phyloP scores from a whole-genome alignment of 805 yeast genomes.

The Metschnikowia lochheadii region DNA sequence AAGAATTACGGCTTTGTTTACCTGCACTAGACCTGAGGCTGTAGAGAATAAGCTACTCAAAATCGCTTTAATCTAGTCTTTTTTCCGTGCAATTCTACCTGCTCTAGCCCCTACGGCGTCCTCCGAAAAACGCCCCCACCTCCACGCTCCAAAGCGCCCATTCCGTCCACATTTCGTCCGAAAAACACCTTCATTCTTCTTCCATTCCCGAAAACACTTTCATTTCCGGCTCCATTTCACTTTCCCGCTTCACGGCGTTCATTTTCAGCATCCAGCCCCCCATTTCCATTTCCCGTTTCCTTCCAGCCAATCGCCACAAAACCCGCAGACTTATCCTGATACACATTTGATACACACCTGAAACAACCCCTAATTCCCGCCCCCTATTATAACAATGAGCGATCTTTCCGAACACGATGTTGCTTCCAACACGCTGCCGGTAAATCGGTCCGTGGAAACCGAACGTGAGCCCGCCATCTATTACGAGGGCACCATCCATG shows the following conservation, averaged over 20 bases:
- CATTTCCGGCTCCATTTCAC: background rate
- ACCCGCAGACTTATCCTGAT: background rate
- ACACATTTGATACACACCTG: background rate
- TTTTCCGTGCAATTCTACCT: background rate
- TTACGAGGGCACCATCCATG: conserved; percentile 11
- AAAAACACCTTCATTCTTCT: background rate
- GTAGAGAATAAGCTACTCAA: background rate
- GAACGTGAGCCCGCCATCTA: conserved; percentile 9
- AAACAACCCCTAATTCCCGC: background rate
- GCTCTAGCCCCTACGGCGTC: background rate
- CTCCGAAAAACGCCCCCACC: background rate
- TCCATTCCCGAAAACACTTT: background rate
- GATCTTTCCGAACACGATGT: background rate
- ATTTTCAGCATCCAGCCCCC: background rate
- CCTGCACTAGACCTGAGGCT: background rate
- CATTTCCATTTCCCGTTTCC: too few species aligned
- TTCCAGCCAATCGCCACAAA: background rate
- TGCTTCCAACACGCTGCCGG: background rate
- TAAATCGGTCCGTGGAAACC: background rate
- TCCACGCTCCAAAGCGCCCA: background rate
- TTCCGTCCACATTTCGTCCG: background rate
- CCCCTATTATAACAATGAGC: background rate
- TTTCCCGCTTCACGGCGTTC: background rate
- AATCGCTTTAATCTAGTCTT: background rate
- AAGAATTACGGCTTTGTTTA: background rate